These are phyloP conservation scores for Hortaea werneckii DNA, from an alignment of 2,329 filamentous ascomycete genomes.

Conservation along the genomic window DNA sequence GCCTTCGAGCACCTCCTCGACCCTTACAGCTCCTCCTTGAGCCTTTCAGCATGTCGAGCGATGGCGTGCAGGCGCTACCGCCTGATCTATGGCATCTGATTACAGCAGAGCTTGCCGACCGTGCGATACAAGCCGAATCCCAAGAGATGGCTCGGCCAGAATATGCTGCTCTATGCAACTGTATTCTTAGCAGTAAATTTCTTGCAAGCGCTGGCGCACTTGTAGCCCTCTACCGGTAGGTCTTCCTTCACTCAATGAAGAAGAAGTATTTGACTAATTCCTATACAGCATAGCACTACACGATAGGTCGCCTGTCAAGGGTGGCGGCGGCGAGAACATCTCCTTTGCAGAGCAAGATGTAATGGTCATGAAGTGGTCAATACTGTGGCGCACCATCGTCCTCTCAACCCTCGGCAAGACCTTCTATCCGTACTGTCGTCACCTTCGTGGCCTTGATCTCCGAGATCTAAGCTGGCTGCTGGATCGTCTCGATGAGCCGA, in stretches of 20 bases:
- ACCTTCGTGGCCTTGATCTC: conserved; percentile 55
- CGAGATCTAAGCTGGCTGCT: conserved; percentile 51
- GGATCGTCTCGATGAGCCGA: conserved; percentile 48
- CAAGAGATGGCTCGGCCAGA: conserved; percentile 32
- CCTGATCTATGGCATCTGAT: conserved; percentile 53
- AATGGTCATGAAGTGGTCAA: conserved; percentile 48
- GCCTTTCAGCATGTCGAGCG: background rate
- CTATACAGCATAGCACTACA: conserved; percentile 32
- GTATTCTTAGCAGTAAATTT: conserved; percentile 45
- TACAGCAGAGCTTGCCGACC: conserved; percentile 47
- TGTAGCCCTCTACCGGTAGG: conserved; percentile 53
- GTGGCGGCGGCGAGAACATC: conserved; percentile 34
- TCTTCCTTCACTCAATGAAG: background rate
- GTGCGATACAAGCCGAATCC: background rate
- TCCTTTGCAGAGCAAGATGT: conserved; percentile 34
- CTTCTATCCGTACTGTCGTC: conserved; percentile 58
- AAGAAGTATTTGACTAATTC: background rate
- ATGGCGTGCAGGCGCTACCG: conserved; percentile 30
- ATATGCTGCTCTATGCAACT: conserved; percentile 51
- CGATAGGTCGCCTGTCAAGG: conserved; percentile 30
- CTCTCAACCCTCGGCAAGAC: conserved; percentile 54
- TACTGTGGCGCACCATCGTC: conserved; percentile 59
- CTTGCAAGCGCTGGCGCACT: conserved; percentile 49
- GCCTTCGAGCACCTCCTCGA: too few relatives aligned
- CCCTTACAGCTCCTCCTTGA: too few relatives aligned